Base-by-base conservation (phyloP, 2,329 filamentous ascomycete species). In the Fusarium sp. region DNA sequence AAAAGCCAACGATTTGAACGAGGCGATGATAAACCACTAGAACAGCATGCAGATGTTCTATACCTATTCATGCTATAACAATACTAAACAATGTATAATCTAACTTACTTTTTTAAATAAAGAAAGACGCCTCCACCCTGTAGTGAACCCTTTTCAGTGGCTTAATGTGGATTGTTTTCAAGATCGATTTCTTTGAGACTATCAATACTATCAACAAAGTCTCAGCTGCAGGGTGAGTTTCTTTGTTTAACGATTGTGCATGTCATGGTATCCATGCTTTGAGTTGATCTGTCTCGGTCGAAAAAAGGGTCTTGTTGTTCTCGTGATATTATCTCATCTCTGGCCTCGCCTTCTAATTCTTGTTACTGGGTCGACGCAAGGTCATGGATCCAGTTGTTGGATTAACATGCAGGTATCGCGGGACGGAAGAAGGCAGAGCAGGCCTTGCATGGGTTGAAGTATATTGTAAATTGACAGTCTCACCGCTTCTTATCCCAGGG, bases 281-380 rank as follows among this genome's bases (percentile, higher is more conserved):
- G n/a, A 10, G 22, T 26, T 43, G 44, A 49, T 44, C 45, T 9
- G 41, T 30, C 43, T 57, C 30, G 22, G 48, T 15, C 35, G 39
- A 20, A 49, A 24, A 43, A 35, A 35, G 47, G 39, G 47, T 57
- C 35, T 22, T 41, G 33, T 57, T 52, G 43, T 56, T 67, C 30
- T 68, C 45, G 24, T 46, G 51, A 47, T 57, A 48, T 43, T 57
- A 51, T 43, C 47, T 62, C 50, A 58, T 64, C 58, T 70, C 40
- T 44, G 26, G 37, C 44, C 35, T 56, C 26, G 41, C 46, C 57
- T 53, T 63, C 26, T 17, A 51, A 53, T 53, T 40, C 20, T 53
- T 47, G 71, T 73, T 73, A 73, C 71, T 72, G 64, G 71, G 71
- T 70, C 71, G 71, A 73, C 71, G 64, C 58, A 51, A 49, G 55